A percentile compares a stretch with the other conserved stretches of the same genome.
phyloP scores from a whole-genome alignment of 768 basidiomycete species.

The Cytidiella melzeri region DNA sequence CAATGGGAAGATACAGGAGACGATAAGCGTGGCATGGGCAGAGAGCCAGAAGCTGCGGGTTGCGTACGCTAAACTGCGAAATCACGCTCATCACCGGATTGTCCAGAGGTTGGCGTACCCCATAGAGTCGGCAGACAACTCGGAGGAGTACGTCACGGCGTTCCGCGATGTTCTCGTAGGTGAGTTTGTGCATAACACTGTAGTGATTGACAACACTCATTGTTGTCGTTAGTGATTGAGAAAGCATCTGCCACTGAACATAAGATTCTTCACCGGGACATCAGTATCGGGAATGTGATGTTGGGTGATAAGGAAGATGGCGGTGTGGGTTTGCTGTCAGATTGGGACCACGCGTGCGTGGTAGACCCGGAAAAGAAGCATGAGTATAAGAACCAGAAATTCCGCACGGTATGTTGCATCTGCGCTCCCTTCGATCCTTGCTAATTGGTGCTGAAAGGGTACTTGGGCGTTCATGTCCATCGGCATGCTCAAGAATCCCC shows the following conservation, averaged over 20 bases:
- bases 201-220: not conserved
- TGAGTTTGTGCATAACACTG: not conserved
- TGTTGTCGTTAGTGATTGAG: not conserved
- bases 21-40: not conserved
- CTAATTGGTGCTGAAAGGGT: slow-evolving; percentile 1
- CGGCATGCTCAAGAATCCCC: not conserved
- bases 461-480: slow-evolving; percentile 12
- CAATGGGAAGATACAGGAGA: not conserved
- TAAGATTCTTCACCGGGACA: slow-evolving; percentile 6
- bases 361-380: not conserved
- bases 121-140: not conserved
- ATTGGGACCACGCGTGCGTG: slow-evolving; percentile 8
- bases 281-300: slow-evolving; percentile 12
- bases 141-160: slow-evolving; percentile 1
- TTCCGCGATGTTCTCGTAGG: slow-evolving; percentile 5
- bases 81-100: slow-evolving; percentile 4
- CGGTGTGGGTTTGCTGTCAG: slow-evolving; percentile 5
- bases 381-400: not conserved
- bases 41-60: not conserved
- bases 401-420: not conserved
- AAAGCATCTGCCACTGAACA: not conserved
- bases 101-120: slow-evolving; percentile 2
- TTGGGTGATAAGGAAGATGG: not conserved
- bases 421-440: not conserved
- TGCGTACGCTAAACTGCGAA: not conserved